phyloP scores from a whole-genome alignment of 192 early-diverging fungal species.

The Coemansia asiatica region DNA sequence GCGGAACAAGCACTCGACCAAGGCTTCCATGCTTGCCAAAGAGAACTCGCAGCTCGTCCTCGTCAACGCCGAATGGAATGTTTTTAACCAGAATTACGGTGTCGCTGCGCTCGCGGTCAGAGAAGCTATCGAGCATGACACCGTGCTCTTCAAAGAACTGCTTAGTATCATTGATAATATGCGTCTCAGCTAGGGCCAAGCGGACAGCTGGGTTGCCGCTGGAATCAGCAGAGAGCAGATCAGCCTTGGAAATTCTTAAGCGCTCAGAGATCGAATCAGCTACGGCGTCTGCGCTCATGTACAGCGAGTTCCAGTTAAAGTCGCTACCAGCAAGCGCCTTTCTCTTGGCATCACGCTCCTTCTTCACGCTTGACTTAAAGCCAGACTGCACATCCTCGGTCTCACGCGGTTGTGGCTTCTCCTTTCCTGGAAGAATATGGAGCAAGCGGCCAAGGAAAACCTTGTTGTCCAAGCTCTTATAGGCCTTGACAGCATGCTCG shows the following conservation, averaged over 20 bases:
- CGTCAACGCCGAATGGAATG: slow-evolving; percentile 77
- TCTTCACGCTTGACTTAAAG: slow-evolving; percentile 70
- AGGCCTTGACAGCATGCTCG: slow-evolving; percentile 92
- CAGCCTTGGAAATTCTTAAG: slow-evolving; percentile 85
- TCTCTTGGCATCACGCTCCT: slow-evolving; percentile 76
- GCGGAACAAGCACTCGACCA: slow-evolving; percentile 87
- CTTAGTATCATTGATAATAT: slow-evolving; percentile 94
- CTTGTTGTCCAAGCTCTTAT: slow-evolving; percentile 72
- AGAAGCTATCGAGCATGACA: slow-evolving; percentile 79
- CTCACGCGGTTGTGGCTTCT: slow-evolving; percentile 61
- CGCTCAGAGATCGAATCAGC: slow-evolving; percentile 94
- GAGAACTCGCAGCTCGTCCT: slow-evolving; percentile 75
- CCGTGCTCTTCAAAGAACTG: slow-evolving; percentile 84
- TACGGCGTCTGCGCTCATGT: slow-evolving; percentile 95
- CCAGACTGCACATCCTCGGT: slow-evolving; percentile 53
- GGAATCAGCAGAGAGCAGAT: slow-evolving; percentile 80
- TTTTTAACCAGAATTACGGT: slow-evolving; percentile 96
- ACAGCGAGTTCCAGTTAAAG: slow-evolving; percentile 96
- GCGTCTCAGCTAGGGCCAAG: slow-evolving; percentile 96
- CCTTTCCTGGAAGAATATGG: slow-evolving; percentile 86
- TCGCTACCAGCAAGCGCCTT: slow-evolving; percentile 77
- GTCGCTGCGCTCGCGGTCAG: slow-evolving; percentile 74
- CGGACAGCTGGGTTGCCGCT: slow-evolving; percentile 83
- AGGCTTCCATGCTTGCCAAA: slow-evolving; percentile 90
- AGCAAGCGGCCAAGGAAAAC: slow-evolving; percentile 92